These are phyloP conservation scores for Hypoxylon sp. DNA, from an alignment of 2,329 filamentous ascomycete genomes.

Conservation along the genomic window DNA sequence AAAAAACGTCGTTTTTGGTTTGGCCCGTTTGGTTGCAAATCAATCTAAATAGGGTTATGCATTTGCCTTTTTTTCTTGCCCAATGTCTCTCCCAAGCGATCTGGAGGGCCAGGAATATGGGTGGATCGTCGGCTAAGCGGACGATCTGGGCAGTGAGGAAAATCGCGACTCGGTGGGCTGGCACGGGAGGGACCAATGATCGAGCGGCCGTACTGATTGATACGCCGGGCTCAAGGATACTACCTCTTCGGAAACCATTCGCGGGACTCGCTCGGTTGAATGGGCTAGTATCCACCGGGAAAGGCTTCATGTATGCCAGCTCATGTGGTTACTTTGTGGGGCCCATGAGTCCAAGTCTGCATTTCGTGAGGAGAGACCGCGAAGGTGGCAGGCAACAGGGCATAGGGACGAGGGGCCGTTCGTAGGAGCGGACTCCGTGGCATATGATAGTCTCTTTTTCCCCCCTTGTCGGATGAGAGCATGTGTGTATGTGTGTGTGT, in stretches of 20 bases:
- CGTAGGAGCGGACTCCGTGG: conserved; percentile 28
- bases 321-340: conserved; percentile 40
- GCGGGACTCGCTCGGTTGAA: conserved; percentile 36
- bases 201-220: conserved; percentile 30
- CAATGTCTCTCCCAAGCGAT: conserved; percentile 20
- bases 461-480: conserved; percentile 22
- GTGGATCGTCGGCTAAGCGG: conserved; percentile 33
- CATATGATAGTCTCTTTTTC: conserved; percentile 34
- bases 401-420: conserved; percentile 21
- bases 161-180: conserved; percentile 32
- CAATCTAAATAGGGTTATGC: conserved; percentile 30
- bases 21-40: conserved; percentile 9
- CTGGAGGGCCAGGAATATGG: conserved; percentile 21
- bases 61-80: conserved; percentile 18
- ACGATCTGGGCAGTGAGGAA: conserved; percentile 36
- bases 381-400: conserved; percentile 32
- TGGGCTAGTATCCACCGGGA: conserved; percentile 39
- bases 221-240: conserved; percentile 35
- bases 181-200: conserved; percentile 27
- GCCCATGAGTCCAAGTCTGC: conserved; percentile 31
- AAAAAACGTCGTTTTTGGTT: background rate
- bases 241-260: conserved; percentile 37
- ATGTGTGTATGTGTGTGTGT: no score
- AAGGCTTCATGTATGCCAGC: conserved; percentile 39
- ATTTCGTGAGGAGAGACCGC: conserved; percentile 33